Evolutionary conservation across 2,329 filamentous ascomycete genomes (phyloP), one percentile per base, ranked within the genome.

Genomic region (Penicillium glabrum): DNA sequence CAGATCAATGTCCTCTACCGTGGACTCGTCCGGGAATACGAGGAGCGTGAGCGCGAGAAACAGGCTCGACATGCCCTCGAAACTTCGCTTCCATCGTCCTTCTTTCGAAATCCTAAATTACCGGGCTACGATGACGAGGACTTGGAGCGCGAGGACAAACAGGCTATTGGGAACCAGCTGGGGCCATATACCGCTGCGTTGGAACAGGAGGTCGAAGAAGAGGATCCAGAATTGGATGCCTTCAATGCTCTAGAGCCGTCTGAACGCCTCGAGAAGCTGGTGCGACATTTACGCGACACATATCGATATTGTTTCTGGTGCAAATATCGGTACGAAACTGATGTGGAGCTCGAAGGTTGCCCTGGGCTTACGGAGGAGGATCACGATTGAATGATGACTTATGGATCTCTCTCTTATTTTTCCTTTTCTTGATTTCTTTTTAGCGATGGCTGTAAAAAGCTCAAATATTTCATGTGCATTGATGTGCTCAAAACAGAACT

Each of bases 221-320:
- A 95, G 44, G 88, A 97, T 66, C 71, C 82, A 5, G 92, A 96
- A 71, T 76, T 98, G 56, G 87, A 93, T 27, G 87, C 85, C 55
- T 97, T 96, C 67, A 86, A 92, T 67, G 83, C 82, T 1, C 77
- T 93, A 45, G 83, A 86, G 23, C 79, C 86, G 1, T 77, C 78
- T 1, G 89, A 96, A 66, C 84, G 86, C 62, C 75, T 98, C 60
- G 76, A 79, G 9, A 85, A 80, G 64, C 73, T 96, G 14, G 82
- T 96, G 10, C 72, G 77, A 19, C 87, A 90, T 73, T 73, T 99
- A 53, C 83, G 95, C 37, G 79, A 86, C 48, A 83, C 83, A 68
- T 85, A 91, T 68, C 76, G 81, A 45, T 99, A 99, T 72, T 99
- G 95, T 77, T 96, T 97, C 72, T 99, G 93, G 90, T 99, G 95